phyloP scores from a whole-genome alignment of 768 basidiomycete species.

The Lentinula detonsa region DNA sequence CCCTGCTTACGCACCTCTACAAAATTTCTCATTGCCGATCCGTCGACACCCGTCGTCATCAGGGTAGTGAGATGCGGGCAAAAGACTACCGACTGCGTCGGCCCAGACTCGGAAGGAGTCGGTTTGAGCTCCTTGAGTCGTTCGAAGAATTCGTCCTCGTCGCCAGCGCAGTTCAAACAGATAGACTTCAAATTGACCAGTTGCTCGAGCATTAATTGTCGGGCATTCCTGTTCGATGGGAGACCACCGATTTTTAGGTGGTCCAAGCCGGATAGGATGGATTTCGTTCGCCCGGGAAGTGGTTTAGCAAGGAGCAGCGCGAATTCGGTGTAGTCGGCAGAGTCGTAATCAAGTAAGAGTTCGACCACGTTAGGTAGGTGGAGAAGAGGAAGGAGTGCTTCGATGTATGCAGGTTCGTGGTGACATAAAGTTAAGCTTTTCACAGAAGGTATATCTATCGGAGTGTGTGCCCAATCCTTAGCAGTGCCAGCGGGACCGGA shows the following conservation, averaged over 20 bases:
- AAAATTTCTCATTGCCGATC: constrained; percentile 33
- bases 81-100: constrained; percentile 20
- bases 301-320: constrained; percentile 36
- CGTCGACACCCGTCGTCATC: constrained; percentile 37
- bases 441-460: constrained; percentile 34
- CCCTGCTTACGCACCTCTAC: constrained; percentile 33
- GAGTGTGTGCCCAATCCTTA: constrained; percentile 27
- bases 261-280: constrained; percentile 43
- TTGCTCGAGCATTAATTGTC: constrained; percentile 37
- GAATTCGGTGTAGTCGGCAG: constrained; percentile 47
- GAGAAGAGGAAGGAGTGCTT: constrained; percentile 31
- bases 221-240: constrained; percentile 28
- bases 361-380: constrained; percentile 31
- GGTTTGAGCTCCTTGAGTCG: constrained; percentile 12
- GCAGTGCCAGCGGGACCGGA: constrained; percentile 49
- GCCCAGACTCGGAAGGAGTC: constrained; percentile 9
- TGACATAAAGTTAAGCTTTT: constrained; percentile 30
- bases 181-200: constrained; percentile 44
- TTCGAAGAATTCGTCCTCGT: constrained; percentile 24
- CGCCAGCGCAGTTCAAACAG: constrained; percentile 24
- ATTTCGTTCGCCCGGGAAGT: constrained; percentile 30
- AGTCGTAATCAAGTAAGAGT: constrained; percentile 52
- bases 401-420: constrained; percentile 31
- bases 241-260: constrained; percentile 42
- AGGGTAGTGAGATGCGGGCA: constrained; percentile 50